Evolutionary conservation across 768 basidiomycete genomes (phyloP).

Genomic region (Tricholoma sp.): DNA sequence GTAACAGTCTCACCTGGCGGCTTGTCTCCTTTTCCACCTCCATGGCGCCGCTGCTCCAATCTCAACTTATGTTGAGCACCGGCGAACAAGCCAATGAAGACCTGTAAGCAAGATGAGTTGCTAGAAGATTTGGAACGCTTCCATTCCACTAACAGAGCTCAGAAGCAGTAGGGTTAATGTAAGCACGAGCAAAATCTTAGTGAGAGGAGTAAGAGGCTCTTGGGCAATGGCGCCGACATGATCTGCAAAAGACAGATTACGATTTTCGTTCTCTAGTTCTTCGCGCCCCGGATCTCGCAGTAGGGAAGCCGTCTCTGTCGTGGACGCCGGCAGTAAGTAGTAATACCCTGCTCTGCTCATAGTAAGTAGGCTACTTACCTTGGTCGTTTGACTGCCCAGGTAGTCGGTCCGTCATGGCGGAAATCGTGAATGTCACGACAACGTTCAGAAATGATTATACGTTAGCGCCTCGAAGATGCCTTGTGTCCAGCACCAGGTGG

Average conservation of each 20-base stretch:
- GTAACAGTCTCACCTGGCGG: constrained; percentile 28
- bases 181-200: constrained; percentile 74
- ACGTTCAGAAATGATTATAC: constrained; percentile 4
- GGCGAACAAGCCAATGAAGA: constrained; percentile 92
- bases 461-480: background rate
- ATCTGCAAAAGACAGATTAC: constrained; percentile 33
- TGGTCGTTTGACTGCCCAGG: constrained; percentile 52
- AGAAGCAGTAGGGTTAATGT: constrained; percentile 75
- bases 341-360: background rate
- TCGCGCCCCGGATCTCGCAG: constrained; percentile 46
- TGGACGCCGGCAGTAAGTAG: background rate
- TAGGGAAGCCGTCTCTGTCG: constrained; percentile 60
- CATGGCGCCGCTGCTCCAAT: constrained; percentile 35
- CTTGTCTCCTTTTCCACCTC: constrained; percentile 22
- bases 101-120: constrained; percentile 23
- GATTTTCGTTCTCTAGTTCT: constrained; percentile 20
- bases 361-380: constrained; percentile 29
- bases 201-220: constrained; percentile 78
- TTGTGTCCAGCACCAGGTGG: constrained; percentile 3
- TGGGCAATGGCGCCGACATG: constrained; percentile 54
- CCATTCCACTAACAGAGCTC: constrained; percentile 43
- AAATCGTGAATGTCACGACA: background rate
- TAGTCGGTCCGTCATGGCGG: constrained; percentile 48
- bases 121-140: background rate
- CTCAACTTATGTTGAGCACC: constrained; percentile 79